Evolutionary conservation across 257 asterid species (phyloP), one percentile per base, ranked within the genome.

Genomic region (Solanum paucissectum): DNA sequence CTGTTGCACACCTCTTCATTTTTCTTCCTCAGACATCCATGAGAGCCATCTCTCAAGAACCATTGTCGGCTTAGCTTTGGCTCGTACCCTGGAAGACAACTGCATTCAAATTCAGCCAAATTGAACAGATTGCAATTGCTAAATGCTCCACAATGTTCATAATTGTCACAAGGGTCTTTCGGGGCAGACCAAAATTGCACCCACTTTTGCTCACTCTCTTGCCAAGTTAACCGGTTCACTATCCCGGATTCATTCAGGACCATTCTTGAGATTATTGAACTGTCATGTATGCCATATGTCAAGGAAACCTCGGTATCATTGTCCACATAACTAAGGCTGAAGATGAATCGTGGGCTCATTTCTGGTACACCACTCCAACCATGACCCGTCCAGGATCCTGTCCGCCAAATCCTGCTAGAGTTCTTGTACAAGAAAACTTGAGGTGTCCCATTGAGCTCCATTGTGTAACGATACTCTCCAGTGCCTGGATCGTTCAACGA

Each of bases 381-480:
- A 37, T 87, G 66, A 75, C 94, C 94, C 20, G 89, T 88, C 92
- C 89, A 93, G 40, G 91, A 82, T 10, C 97, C 96, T 20, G 90
- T 86, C 20, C 92, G 88, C 92, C 92, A 92, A 25, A 83, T 21
- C 36, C 12, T 83, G 33, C 49, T 79, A 36, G 75, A 2, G 79
- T 62, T 85, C 33, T 40, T 82, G 12, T 21, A 11, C 73, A 91
- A 16, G 62, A 87, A 89, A 12, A 87, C 64, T 36, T 87, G 89
- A 9, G 90, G 87, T 21, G 90, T 75, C 44, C 94, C 94, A 20
- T 89, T 89, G 4, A 86, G 81, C 27, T 86, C 92, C 90, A 92
- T 74, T 52, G 52, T 88, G 86, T 89, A 88, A 34, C 88, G 84
- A 82, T 46, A 90, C 21, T 42, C 90, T 0, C 93, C 93, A 0